Evolutionary conservation across 768 basidiomycete genomes (phyloP).

Genomic region (Psilocybe cubensis): DNA sequence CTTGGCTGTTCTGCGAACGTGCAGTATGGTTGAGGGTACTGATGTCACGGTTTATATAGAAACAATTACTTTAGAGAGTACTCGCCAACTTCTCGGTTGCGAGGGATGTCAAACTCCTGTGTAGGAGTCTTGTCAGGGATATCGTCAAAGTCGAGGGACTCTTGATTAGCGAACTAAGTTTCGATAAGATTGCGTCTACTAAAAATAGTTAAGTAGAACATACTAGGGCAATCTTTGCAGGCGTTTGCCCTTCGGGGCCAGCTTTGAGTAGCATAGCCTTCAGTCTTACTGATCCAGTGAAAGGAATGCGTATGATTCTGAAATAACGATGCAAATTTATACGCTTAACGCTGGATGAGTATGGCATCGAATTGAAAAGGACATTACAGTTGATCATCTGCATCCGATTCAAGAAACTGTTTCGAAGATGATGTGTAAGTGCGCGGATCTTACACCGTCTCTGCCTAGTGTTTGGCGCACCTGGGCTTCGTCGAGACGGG

Average conservation of each 20-base stretch:
- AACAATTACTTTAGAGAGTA: constrained; percentile 75
- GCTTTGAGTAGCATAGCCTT: constrained; percentile 82
- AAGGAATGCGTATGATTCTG: constrained; percentile 85
- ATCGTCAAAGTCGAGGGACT: constrained; percentile 84
- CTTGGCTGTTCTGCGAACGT: constrained; percentile 68
- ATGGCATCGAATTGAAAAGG: not conserved
- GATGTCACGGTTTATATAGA: not conserved
- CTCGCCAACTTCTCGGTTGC: constrained; percentile 79
- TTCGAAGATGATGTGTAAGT: not conserved
- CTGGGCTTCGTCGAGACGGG: constrained; percentile 68
- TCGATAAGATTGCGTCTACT: not conserved
- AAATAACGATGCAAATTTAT: constrained; percentile 1
- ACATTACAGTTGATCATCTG: constrained; percentile 83
- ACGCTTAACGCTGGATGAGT: not conserved
- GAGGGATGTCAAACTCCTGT: constrained; percentile 74
- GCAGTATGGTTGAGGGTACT: not conserved
- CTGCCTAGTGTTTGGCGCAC: constrained; percentile 37
- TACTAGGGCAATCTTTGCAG: constrained; percentile 72
- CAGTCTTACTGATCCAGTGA: constrained; percentile 86
- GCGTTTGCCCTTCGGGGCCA: constrained; percentile 81
- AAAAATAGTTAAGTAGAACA: constrained; percentile 21
- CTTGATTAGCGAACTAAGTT: constrained; percentile 72
- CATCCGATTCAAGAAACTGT: constrained; percentile 86
- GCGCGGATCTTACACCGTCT: constrained; percentile 3
- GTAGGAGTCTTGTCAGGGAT: constrained; percentile 60